Evolutionary conservation across 768 basidiomycete genomes (phyloP).

Genomic region (Phanerodontia chrysosporium): DNA sequence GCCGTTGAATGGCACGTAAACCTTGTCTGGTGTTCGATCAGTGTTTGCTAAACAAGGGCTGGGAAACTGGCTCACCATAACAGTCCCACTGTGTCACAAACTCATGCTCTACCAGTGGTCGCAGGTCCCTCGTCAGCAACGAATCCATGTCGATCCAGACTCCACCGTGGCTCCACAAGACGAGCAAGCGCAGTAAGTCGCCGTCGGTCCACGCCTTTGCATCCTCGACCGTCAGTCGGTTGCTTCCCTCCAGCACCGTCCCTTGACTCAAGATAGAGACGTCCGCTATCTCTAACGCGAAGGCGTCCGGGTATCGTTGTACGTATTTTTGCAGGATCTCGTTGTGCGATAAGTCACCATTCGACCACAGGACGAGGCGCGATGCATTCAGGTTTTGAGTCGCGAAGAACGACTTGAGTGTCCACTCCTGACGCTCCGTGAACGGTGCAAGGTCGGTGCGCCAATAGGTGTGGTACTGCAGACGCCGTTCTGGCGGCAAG

Average conservation of each 20-base stretch:
- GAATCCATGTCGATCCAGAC: slow-evolving; percentile 99
- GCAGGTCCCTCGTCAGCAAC: slow-evolving; percentile 81
- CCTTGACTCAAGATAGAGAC: slow-evolving; percentile 62
- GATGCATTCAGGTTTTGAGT: slow-evolving; percentile 71
- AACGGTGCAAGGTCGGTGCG: slow-evolving; percentile 83
- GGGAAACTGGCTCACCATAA: slow-evolving; percentile 66
- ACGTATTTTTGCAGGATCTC: slow-evolving; percentile 58
- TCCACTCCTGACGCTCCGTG: slow-evolving; percentile 78
- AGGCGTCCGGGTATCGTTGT: slow-evolving; percentile 59
- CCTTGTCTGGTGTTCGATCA: slow-evolving; percentile 52
- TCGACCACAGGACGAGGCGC: slow-evolving; percentile 89
- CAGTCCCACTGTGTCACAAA: slow-evolving; percentile 99
- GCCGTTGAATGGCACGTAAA: slow-evolving; percentile 80
- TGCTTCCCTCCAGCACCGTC: slow-evolving; percentile 70
- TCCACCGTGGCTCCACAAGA: slow-evolving; percentile 87
- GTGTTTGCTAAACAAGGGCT: background rate
- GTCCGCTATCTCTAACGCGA: slow-evolving; percentile 68
- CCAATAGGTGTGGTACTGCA: slow-evolving; percentile 92
- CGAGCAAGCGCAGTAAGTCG: slow-evolving; percentile 79
- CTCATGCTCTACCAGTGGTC: slow-evolving; percentile 86
- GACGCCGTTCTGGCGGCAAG: slow-evolving; percentile 30
- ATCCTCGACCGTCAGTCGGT: slow-evolving; percentile 59
- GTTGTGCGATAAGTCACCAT: slow-evolving; percentile 63
- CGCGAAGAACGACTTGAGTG: slow-evolving; percentile 91
- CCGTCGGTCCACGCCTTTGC: slow-evolving; percentile 92